These are phyloP conservation scores for Rubroshorea leprosula DNA, from an alignment of 345 rosid genomes.

Conservation along the genomic window DNA sequence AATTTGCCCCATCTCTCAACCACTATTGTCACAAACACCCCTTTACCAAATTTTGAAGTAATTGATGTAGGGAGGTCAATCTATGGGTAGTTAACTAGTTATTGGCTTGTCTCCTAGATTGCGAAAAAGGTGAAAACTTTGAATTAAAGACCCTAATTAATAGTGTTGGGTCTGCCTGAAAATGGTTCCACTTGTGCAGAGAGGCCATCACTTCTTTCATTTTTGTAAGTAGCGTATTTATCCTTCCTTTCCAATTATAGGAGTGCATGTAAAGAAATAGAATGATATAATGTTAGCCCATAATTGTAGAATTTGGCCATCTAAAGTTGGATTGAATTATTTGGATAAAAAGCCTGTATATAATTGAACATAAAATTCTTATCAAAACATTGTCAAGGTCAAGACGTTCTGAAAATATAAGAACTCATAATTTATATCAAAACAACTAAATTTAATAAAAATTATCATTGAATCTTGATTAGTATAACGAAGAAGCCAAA, in stretches of 20 bases:
- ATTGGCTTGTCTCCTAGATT: too few species aligned
- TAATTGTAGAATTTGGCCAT: conserved; percentile 2
- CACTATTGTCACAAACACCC: conserved; percentile 1
- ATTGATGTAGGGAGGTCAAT: background rate
- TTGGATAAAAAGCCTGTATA: background rate
- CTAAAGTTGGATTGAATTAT: conserved; percentile 5
- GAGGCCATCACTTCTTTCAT: conserved; percentile 3
- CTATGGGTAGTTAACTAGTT: background rate
- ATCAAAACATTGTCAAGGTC: background rate
- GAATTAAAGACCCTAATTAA: background rate
- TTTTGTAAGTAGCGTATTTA: conserved; percentile 5
- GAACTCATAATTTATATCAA: too few species aligned
- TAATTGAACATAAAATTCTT: background rate
- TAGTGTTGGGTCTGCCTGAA: background rate
- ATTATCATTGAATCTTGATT: too few species aligned
- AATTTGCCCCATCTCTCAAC: background rate
- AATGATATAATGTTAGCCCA: background rate
- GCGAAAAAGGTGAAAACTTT: background rate
- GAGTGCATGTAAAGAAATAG: background rate
- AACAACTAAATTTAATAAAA: too few species aligned
- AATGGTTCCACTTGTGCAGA: background rate
- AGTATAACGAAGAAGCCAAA: too few species aligned
- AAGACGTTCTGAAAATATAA: too few species aligned
- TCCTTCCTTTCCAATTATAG: background rate
- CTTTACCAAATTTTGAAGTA: background rate